Percentiles rank a stretch among this genome's conserved stretches.
Conservation (phyloP, 768 basidiomycete species). For the Lentinula guzmanii region DNA sequence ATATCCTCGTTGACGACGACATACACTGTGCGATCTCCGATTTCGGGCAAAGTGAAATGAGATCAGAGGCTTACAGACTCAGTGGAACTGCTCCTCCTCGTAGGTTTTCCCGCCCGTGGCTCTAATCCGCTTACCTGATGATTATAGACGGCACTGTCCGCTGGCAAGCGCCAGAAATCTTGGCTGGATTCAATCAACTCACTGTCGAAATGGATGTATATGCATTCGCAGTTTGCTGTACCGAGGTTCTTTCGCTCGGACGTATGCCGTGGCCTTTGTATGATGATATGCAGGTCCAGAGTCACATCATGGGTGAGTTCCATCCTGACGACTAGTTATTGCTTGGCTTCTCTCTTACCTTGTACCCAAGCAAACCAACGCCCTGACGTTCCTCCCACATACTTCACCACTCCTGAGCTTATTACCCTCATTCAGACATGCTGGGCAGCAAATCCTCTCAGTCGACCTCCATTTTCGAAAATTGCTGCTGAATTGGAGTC, state of each 20-base stretch:
- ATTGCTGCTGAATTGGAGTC: conserved; percentile 41
- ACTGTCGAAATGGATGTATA: conserved; percentile 63
- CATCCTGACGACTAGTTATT: neutral
- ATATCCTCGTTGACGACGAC: conserved; percentile 68
- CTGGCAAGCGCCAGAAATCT: conserved; percentile 70
- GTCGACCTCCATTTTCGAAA: conserved; percentile 47
- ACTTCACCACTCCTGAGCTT: conserved; percentile 25
- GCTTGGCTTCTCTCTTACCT: conserved; percentile 8
- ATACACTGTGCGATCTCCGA: conserved; percentile 71
- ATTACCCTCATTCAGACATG: conserved; percentile 43
- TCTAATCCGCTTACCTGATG: neutral
- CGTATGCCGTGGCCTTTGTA: conserved; percentile 50
- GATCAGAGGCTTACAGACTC: conserved; percentile 59
- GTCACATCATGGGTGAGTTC: conserved; percentile 43
- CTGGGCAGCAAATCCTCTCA: conserved; percentile 49
- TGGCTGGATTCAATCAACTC: conserved; percentile 38
- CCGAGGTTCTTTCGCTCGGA: conserved; percentile 60
- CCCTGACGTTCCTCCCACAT: conserved; percentile 38
- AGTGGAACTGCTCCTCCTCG: conserved; percentile 45
- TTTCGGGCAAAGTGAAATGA: conserved; percentile 81
- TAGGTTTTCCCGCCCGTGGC: conserved; percentile 22
- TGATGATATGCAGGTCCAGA: conserved; percentile 45
- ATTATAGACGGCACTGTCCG: conserved; percentile 53
- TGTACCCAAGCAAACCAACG: conserved; percentile 38
- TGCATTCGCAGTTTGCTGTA: conserved; percentile 59